Percentiles rank a stretch among this genome's conserved stretches.
Conservation (phyloP, 768 basidiomycete species). For the Suillus weaverae region DNA sequence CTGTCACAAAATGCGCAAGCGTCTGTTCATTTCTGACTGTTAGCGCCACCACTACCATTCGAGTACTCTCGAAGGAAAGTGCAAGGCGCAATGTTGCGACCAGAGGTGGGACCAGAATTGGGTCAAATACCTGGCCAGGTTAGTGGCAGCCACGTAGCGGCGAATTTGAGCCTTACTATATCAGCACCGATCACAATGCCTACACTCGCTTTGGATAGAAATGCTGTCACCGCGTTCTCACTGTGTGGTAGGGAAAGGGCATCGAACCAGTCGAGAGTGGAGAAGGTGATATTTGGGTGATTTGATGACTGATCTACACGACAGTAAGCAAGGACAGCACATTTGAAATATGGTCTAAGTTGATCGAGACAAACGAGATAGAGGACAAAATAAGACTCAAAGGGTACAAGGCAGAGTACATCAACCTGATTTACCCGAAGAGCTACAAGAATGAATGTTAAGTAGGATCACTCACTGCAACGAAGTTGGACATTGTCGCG, state of each 20-base stretch:
- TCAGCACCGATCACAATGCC: slow-evolving; percentile 76
- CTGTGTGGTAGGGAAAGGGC: slow-evolving; percentile 40
- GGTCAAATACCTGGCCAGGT: slow-evolving; percentile 64
- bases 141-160: neutral
- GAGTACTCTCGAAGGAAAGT: slow-evolving; percentile 20
- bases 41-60: slow-evolving; percentile 39
- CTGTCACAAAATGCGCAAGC: slow-evolving; percentile 41
- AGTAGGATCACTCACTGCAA: slow-evolving; percentile 57
- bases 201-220: slow-evolving; percentile 44
- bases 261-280: slow-evolving; percentile 66
- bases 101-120: slow-evolving; percentile 56
- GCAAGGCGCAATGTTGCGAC: slow-evolving; percentile 45
- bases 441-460: neutral
- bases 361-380: neutral
- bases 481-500: slow-evolving; percentile 55
- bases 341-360: neutral
- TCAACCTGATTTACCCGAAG: neutral
- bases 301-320: slow-evolving; percentile 53
- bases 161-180: slow-evolving; percentile 38
- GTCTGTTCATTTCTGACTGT: slow-evolving; percentile 58
- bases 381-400: neutral
- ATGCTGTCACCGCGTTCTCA: slow-evolving; percentile 20
- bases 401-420: neutral
- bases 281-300: slow-evolving; percentile 46
- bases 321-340: neutral